Base-by-base conservation (phyloP, 495 filamentous ascomycete genomes). In the Daldinia childiae region DNA sequence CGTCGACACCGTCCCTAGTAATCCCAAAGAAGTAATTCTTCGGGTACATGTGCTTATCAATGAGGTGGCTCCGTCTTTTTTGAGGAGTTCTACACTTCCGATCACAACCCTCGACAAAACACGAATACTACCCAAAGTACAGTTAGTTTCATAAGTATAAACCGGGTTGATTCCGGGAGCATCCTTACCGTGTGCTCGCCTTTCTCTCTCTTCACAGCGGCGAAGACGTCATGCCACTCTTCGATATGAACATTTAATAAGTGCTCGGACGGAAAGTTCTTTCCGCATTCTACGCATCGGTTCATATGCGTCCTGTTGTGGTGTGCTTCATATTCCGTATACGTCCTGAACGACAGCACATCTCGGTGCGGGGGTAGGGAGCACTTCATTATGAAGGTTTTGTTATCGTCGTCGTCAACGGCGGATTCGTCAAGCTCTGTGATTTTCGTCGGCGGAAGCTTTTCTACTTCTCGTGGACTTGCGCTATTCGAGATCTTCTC, bases 1-100 rank as follows among this genome's bases (percentile, higher is more conserved):
- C 90, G 74, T 98, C 95, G 54, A 98, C 91, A 30, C 95, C 95
- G 64, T 93, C 88, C 70, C 94, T 92, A 0, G 97, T 90, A 32
- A 98, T 87, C 24, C 87, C 88, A 77, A 97, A 98, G 76, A 98
- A 95, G 76, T 94, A 99, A 65, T 92, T 91, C 80, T 88, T 90
- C 5, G 95, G 95, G 78, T 95, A 99, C 83, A 91, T 88, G 74
- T 99, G 95, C 80, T 97, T 98, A 78, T 97, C 95, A 64, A 95
- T 92, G 26, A 97, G 80, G 80, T 99, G 95, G 77, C 92, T 87
- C 56, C 90, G 84, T 52, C 95, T 87, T 78, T 97, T 99, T 68
- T 92, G 87, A 4, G 92, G 89, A 7, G 90, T 93, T 29, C 87
- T 90, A 81, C 94, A 98, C 79, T 94, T 89, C 64, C 90, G 84